A percentile compares a stretch with the other conserved stretches of the same genome.
Evolutionary conservation across 257 asterid species (phyloP).

Genomic region (Ilex asprella): DNA sequence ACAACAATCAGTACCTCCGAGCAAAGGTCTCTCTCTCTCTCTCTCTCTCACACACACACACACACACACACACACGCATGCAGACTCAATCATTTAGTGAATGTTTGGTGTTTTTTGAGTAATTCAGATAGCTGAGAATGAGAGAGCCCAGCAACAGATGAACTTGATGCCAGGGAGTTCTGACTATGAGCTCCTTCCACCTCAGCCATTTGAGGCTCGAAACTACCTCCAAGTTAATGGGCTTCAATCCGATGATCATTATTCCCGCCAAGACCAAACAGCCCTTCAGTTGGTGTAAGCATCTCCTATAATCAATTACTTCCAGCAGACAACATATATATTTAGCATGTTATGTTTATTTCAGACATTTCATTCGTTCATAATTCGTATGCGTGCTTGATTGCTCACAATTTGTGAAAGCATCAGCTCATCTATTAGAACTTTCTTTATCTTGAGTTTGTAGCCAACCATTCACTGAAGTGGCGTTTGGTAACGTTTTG

Average conservation of each 20-base stretch:
- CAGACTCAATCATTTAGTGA: too few species aligned
- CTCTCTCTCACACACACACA: background rate
- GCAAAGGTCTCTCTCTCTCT: constrained; percentile 56
- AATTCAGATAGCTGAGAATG: constrained; percentile 74
- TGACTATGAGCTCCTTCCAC: constrained; percentile 39
- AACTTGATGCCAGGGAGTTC: constrained; percentile 78
- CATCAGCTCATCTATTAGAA: too few species aligned
- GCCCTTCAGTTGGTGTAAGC: constrained; percentile 67
- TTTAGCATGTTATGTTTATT: too few species aligned
- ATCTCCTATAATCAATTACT: background rate
- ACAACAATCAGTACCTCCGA: constrained; percentile 80
- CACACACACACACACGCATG: background rate
- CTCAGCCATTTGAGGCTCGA: constrained; percentile 65
- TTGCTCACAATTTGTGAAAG: too few species aligned
- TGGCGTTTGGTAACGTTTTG: too few species aligned
- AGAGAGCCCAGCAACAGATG: constrained; percentile 74
- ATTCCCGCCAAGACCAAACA: constrained; percentile 46
- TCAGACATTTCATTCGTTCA: too few species aligned
- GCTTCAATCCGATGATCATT: constrained; percentile 42
- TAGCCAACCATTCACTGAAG: too few species aligned
- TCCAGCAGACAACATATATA: too few species aligned
- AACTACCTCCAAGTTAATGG: constrained; percentile 66
- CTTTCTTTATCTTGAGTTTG: too few species aligned
- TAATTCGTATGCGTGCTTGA: too few species aligned
- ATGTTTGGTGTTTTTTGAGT: background rate